Evolutionary conservation across 148 eudicot species (phyloP).

Genomic region (Heliosperma pusillum): DNA sequence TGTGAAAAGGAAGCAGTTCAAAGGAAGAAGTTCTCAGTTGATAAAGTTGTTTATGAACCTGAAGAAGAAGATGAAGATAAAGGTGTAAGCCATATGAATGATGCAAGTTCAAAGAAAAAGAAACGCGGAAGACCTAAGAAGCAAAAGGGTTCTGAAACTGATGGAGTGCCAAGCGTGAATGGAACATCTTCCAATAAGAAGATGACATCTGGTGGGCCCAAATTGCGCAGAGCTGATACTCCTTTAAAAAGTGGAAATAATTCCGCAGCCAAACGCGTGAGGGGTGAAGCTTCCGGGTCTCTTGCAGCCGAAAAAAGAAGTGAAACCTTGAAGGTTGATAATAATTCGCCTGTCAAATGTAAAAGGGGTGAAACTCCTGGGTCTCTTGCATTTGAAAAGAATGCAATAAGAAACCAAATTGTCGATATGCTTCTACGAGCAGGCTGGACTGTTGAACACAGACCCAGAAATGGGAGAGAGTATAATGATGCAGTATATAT

Average conservation of each 20-base stretch:
- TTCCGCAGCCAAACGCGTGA: neutral
- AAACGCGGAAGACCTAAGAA: conserved; percentile 3
- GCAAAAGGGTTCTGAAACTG: conserved; percentile 16
- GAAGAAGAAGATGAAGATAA: conserved; percentile 16
- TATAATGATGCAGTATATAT: conserved; percentile 74
- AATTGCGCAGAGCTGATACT: neutral
- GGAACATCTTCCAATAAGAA: neutral
- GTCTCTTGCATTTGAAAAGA: conserved; percentile 34
- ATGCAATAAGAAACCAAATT: conserved; percentile 57
- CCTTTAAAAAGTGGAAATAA: neutral
- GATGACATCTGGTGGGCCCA: neutral
- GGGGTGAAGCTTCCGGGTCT: neutral
- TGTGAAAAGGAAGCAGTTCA: conserved; percentile 22
- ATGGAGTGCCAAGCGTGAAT: neutral
- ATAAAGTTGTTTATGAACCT: conserved; percentile 10
- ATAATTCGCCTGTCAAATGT: conserved; percentile 14
- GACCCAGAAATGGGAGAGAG: conserved; percentile 53
- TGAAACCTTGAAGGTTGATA: conserved; percentile 15
- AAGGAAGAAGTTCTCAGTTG: conserved; percentile 22
- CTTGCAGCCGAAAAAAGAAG: too few species aligned
- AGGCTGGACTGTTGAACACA: conserved; percentile 76
- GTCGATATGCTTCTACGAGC: conserved; percentile 52
- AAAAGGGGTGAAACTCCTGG: conserved; percentile 14
- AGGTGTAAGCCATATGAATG: conserved; percentile 1
- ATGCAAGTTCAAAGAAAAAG: conserved; percentile 15